Evolutionary conservation across 1,284 basidiomycete species (phyloP).

Genomic region (Salmacisia buchloeana): DNA sequence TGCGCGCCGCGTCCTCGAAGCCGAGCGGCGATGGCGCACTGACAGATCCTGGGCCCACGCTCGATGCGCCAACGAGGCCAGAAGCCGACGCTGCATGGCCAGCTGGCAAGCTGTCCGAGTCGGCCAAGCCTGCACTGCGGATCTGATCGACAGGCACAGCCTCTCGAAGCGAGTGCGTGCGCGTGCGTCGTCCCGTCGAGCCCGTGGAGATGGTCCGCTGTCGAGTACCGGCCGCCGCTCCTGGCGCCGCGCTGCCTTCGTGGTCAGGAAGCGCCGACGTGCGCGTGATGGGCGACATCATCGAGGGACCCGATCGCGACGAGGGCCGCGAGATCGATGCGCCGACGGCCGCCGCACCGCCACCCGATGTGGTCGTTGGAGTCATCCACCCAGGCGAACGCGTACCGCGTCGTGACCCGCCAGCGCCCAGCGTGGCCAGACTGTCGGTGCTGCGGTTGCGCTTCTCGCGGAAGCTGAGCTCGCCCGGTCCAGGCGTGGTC

Average conservation of each 20-base stretch:
- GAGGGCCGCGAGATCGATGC: neutral
- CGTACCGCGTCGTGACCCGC: neutral
- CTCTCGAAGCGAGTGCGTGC: conserved; percentile 31
- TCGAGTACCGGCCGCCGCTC: conserved; percentile 18
- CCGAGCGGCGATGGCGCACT: conserved; percentile 15
- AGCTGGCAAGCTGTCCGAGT: neutral
- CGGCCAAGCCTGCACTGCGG: conserved; percentile 22
- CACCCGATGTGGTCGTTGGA: neutral
- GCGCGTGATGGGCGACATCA: conserved; percentile 6
- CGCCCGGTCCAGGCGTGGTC: conserved; percentile 4
- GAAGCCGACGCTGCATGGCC: neutral
- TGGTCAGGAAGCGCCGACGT: conserved; percentile 11
- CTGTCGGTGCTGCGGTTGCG: conserved; percentile 36
- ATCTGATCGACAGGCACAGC: conserved; percentile 26
- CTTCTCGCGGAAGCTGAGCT: conserved; percentile 42
- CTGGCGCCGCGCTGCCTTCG: conserved; percentile 13
- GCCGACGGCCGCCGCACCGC: neutral
- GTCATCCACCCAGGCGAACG: conserved; percentile 10
- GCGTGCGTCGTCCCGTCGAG: conserved; percentile 19
- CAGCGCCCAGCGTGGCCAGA: conserved; percentile 23
- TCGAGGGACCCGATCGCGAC: neutral
- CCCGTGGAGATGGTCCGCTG: conserved; percentile 10
- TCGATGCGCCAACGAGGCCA: neutral
- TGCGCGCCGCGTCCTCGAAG: conserved; percentile 26
- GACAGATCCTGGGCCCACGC: neutral